Base-by-base conservation (phyloP, 2,329 filamentous ascomycete species). In the Phoma herbarum region DNA sequence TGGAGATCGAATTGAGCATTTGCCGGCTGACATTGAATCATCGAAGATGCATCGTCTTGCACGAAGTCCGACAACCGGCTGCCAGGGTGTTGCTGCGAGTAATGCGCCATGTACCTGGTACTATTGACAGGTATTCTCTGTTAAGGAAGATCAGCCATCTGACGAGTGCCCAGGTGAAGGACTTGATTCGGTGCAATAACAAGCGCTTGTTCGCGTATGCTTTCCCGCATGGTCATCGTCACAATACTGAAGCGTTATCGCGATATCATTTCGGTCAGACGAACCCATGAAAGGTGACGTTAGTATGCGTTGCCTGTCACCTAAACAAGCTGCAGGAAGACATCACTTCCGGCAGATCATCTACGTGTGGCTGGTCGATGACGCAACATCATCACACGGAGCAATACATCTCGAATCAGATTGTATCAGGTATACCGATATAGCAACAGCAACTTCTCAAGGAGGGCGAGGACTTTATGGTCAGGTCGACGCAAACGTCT, bases 1-100 rank as follows among this genome's bases (percentile, higher is more conserved):
- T 28, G 45, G 49, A 26, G 50, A 50, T 53, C 45, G 44, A 59
- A 49, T 47, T 39, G 45, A 59, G 35, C 6, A 50, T 28, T 33
- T 47, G 20, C 50, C 33, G 26, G 33, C 33, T 50, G 51, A 46
- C 41, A 16, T 59, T 16, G 41, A 53, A 16, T 14, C 26, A 47
- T 18, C 51, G 18, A 41, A 33, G 11, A 23, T 47, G 39, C 31
- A 52, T 58, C 14, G 44, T 10, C 22, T 14, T 14, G 37, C 22
- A 35, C 18, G 37, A 37, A 25, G 46, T 33, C 23, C 28, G 20
- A 44, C 11, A 16, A 18, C 9, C 11, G 22, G 43, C 7, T 35
- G 18, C 23, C 22, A 25, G 14, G 12, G 18, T n/a, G 23, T 39
- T n/a, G 9, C 9, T 37, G 25, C 56, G 50, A 50, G 39, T 50